Evolutionary conservation across 2,329 filamentous ascomycete species (phyloP), one percentile per base, ranked within the genome.

Genomic region (Metarhizium humberi): DNA sequence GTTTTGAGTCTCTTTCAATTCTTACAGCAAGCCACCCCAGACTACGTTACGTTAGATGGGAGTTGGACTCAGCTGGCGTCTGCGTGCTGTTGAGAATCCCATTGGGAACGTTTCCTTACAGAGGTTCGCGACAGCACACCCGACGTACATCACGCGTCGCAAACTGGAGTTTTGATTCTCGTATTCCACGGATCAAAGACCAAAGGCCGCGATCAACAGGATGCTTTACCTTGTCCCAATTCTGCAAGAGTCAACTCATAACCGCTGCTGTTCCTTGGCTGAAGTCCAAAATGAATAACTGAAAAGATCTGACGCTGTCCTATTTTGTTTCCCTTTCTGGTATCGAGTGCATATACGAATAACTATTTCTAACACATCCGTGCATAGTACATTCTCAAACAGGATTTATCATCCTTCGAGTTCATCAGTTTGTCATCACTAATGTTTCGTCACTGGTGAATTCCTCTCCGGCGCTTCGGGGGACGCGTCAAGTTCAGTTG

Each of bases 231-330:
- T 29, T 36, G 40, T 50, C 54, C 59, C 50, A 53, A 6, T 56
- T n/a, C 18, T 30, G 8, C 49, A 38, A 42, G 53, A 58, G 56
- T 58, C 59, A 52, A 62, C 63, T 69, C 66, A 68, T 74, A 81
- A 69, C 79, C 78, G 78, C 67, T 73, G 77, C 25, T 63, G 73
- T 73, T 68, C 66, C 69, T 67, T 71, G 74, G 59, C 68, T 81
- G 76, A 81, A 69, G 78, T 74, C 68, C 65, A 55, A 45, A 70
- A 64, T 64, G 63, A 69, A 67, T 78, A 81, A 87, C 83, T 87
- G 83, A 87, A 87, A 88, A 88, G 84, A 88, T 79, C 85, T 88
- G 85, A 88, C 77, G 61, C 62, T 59, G 57, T 60, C 56, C 47
- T 54, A 8, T 47, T 34, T 49, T 48, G 47, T 57, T 34, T 8